These are phyloP conservation scores for Fomitiporia mediterranea DNA, from an alignment of 1,284 basidiomycete genomes.

Conservation along the genomic window DNA sequence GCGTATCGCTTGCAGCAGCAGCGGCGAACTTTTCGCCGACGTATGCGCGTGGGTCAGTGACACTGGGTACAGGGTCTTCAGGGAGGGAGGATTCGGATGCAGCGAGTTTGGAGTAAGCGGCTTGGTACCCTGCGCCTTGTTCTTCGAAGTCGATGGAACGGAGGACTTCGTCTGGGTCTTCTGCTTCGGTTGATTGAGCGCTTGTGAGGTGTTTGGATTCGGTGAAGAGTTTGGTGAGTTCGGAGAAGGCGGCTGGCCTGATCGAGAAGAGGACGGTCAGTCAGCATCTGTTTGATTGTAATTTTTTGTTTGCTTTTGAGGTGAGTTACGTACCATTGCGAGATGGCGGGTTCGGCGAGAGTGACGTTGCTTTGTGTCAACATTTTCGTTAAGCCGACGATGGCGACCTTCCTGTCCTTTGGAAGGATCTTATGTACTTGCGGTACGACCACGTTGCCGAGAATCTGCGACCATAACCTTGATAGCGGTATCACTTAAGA, in stretches of 20 bases:
- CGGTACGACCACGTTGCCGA: conserved; percentile 76
- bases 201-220: conserved; percentile 65
- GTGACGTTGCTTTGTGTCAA: conserved; percentile 72
- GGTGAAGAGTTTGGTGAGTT: conserved; percentile 73
- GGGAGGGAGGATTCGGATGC: conserved; percentile 62
- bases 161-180: conserved; percentile 59
- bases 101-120: conserved; percentile 86
- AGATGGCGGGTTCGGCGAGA: conserved; percentile 57
- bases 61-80: conserved; percentile 57
- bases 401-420: conserved; percentile 81
- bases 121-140: conserved; percentile 87
- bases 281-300: too few species aligned
- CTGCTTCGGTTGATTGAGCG: conserved; percentile 36
- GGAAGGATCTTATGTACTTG: conserved; percentile 77
- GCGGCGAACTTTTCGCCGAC: conserved; percentile 42
- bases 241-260: conserved; percentile 68
- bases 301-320: not conserved
- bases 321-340: conserved; percentile 56
- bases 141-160: conserved; percentile 88
- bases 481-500: not conserved
- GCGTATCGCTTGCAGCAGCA: conserved; percentile 22
- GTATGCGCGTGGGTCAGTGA: conserved; percentile 51
- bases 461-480: conserved; percentile 83
- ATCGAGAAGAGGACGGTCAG: too few species aligned
- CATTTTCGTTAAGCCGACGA: conserved; percentile 79